Conservation (phyloP, 106 monocot species). For the Allium fistulosum region DNA sequence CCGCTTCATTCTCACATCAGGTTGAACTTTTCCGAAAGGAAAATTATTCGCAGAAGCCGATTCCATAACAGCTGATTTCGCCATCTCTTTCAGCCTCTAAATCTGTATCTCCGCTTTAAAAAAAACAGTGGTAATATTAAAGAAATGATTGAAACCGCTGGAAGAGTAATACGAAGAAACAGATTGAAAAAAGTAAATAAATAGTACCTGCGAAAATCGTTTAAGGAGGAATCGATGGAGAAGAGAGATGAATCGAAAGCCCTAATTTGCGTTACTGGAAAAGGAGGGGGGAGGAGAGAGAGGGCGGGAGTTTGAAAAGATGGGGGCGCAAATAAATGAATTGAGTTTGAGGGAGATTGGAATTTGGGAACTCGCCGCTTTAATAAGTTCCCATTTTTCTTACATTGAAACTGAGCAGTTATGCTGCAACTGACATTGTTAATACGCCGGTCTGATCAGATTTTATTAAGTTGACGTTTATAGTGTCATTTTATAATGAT, state of each 20-base stretch:
- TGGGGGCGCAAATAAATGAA: neutral
- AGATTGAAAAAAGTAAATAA: neutral
- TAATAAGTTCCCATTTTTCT: no score
- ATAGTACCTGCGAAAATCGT: neutral
- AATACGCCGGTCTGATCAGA: no score
- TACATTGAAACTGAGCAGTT: no score
- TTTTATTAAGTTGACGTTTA: no score
- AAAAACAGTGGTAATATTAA: neutral
- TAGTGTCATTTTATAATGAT: no score
- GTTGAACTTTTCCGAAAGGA: conserved; percentile 11
- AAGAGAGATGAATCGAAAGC: neutral
- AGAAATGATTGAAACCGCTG: neutral
- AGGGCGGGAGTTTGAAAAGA: conserved; percentile 8
- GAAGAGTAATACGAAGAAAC: neutral
- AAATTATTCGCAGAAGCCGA: conserved; percentile 8
- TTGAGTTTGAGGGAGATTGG: neutral
- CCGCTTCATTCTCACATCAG: conserved; percentile 35
- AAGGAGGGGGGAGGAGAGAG: neutral
- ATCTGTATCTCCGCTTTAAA: conserved; percentile 3
- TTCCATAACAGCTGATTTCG: conserved; percentile 37
- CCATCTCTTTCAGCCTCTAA: conserved; percentile 28
- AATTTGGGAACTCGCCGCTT: neutral
- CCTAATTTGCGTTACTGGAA: neutral
- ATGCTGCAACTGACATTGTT: no score
- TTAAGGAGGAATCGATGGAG: neutral